Evolutionary conservation across 2,329 filamentous ascomycete species (phyloP).

Genomic region (Erysiphe pulchra): DNA sequence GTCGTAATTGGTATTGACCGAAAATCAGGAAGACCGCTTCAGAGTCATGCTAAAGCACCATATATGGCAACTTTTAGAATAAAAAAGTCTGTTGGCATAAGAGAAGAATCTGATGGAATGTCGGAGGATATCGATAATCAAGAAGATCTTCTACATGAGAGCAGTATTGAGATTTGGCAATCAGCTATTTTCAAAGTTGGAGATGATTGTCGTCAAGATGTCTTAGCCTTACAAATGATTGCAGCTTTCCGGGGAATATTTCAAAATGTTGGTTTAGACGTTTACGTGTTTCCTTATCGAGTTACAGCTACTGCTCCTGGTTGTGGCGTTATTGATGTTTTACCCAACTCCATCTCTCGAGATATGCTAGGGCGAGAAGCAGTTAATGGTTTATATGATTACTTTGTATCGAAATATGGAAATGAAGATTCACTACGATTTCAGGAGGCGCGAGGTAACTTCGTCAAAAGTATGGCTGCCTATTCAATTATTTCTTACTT

Average conservation of each 20-base stretch:
- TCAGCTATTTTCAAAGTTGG: slow-evolving; percentile 99
- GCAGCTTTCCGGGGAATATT: slow-evolving; percentile 94
- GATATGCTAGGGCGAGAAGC: slow-evolving; percentile 97
- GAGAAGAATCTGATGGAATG: slow-evolving; percentile 26
- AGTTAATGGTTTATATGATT: slow-evolving; percentile 94
- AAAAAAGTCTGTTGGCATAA: slow-evolving; percentile 41
- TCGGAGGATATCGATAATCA: slow-evolving; percentile 21
- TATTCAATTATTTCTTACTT: slow-evolving; percentile 95
- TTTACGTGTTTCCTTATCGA: slow-evolving; percentile 90
- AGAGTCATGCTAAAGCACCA: slow-evolving; percentile 93
- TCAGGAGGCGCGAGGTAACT: slow-evolving; percentile 86
- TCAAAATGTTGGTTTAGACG: slow-evolving; percentile 77
- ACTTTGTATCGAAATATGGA: slow-evolving; percentile 92
- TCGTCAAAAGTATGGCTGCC: slow-evolving; percentile 97
- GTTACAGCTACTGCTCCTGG: slow-evolving; percentile 93
- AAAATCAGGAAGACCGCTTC: slow-evolving; percentile 88
- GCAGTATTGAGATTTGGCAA: slow-evolving; percentile 86
- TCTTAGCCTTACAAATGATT: slow-evolving; percentile 93
- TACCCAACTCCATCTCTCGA: slow-evolving; percentile 91
- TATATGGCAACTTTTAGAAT: slow-evolving; percentile 99
- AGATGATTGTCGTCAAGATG: slow-evolving; percentile 92
- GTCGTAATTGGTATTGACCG: slow-evolving; percentile 94
- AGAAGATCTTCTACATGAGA: slow-evolving; percentile 16
- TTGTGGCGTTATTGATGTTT: slow-evolving; percentile 91
- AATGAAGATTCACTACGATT: slow-evolving; percentile 87